These are phyloP conservation scores for Microbotryum intermedium DNA, from an alignment of 1,284 basidiomycete species.

Conservation along the genomic window DNA sequence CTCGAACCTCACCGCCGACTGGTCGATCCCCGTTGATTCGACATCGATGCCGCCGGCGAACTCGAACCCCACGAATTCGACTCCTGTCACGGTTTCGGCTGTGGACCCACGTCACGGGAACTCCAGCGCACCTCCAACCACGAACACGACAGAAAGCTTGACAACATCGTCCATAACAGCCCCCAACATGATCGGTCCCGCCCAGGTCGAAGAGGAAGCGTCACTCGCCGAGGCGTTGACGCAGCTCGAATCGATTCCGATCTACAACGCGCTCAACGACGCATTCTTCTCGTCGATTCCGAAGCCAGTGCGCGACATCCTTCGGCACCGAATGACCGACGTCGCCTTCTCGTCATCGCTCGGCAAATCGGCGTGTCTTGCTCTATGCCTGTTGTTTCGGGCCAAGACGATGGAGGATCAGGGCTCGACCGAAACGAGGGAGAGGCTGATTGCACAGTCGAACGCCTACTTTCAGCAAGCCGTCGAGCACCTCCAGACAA, in stretches of 20 bases:
- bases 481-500: slow-evolving; percentile 16
- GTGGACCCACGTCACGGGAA: too few relatives aligned
- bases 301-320: slow-evolving; percentile 21
- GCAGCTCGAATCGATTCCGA: background rate
- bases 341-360: slow-evolving; percentile 15
- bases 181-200: too few relatives aligned
- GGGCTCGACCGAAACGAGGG: slow-evolving; percentile 2
- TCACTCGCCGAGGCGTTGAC: too few relatives aligned
- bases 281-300: slow-evolving; percentile 26
- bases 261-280: slow-evolving; percentile 20
- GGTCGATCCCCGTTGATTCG: too few relatives aligned
- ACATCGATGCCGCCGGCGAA: too few relatives aligned
- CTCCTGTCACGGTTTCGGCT: too few relatives aligned
- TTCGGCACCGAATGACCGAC: slow-evolving; percentile 5
- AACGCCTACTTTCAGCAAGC: slow-evolving; percentile 20
- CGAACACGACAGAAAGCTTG: too few relatives aligned
- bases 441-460: slow-evolving; percentile 14
- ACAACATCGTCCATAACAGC: too few relatives aligned
- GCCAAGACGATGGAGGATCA: slow-evolving; percentile 2
- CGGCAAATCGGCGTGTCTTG: slow-evolving; percentile 11
- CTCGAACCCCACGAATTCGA: too few relatives aligned
- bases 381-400: background rate
- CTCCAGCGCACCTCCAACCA: too few relatives aligned
- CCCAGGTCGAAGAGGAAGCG: too few relatives aligned
- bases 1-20: too few relatives aligned